Conservation (phyloP, 371 early-diverging fungal species). For the Apophysomyces ossiformis region DNA sequence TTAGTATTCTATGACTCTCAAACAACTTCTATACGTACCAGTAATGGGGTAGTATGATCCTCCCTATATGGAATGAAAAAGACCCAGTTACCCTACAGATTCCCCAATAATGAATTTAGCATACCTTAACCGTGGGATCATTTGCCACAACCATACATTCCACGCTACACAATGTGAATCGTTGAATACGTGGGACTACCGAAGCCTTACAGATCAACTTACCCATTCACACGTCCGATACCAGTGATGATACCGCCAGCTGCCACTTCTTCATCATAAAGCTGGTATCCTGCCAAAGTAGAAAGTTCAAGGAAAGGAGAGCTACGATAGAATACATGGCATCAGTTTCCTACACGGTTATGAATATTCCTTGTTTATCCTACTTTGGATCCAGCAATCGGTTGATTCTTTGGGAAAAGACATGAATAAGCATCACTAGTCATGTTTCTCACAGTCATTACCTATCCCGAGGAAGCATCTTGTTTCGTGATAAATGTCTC, state of each 20-base stretch:
- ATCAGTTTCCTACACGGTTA: conserved; percentile 5
- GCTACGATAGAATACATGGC: conserved; percentile 31
- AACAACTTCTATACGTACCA: conserved; percentile 33
- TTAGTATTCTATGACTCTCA: no score
- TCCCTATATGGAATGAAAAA: conserved; percentile 62
- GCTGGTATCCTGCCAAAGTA: conserved; percentile 89
- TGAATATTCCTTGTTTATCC: conserved; percentile 10
- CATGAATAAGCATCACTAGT: conserved; percentile 1
- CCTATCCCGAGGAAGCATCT: conserved; percentile 95
- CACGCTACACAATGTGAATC: conserved; percentile 48
- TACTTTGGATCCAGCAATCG: conserved; percentile 87
- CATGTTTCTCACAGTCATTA: conserved; percentile 28
- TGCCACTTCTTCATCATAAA: conserved; percentile 90
- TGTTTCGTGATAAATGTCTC: conserved; percentile 87
- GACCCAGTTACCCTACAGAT: neutral
- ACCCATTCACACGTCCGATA: conserved; percentile 94
- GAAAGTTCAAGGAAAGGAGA: conserved; percentile 96
- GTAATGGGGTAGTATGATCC: conserved; percentile 98
- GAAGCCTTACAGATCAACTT: conserved; percentile 18
- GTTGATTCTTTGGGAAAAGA: conserved; percentile 63
- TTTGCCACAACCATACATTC: conserved; percentile 98
- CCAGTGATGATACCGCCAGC: conserved; percentile 97
- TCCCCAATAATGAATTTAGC: neutral
- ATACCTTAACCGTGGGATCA: conserved; percentile 86
- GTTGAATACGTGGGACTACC: neutral